Conservation (phyloP, 352 stramenopile genomes). For the Phytophthora pseudosyringae region DNA sequence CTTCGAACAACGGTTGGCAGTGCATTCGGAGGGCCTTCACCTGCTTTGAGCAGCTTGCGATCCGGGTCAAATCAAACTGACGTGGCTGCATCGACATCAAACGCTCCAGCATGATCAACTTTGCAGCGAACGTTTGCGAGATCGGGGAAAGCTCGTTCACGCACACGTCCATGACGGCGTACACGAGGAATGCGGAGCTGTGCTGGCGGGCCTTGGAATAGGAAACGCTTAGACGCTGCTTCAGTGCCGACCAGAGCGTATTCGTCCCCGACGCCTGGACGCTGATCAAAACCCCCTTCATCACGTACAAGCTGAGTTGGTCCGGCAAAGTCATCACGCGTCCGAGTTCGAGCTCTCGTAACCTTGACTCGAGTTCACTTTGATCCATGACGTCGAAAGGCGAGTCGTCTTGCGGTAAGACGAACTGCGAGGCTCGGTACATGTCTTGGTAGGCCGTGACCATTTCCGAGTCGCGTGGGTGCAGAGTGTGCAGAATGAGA, state of each 20-base stretch:
- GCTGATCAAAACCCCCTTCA: neutral
- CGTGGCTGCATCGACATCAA: too few species aligned
- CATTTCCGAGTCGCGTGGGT: neutral
- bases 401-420: neutral
- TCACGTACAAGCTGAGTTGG: neutral
- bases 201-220: neutral
- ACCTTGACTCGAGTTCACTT: neutral
- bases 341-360: neutral
- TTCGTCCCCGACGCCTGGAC: neutral
- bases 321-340: neutral
- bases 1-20: slow-evolving; percentile 22
- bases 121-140: too few species aligned
- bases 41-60: too few species aligned
- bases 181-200: neutral
- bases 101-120: too few species aligned
- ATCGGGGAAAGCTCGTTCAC: neutral
- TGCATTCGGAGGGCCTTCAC: too few species aligned
- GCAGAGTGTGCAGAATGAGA: neutral
- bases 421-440: neutral
- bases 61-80: too few species aligned
- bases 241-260: neutral
- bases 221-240: neutral
- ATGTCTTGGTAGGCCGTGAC: neutral
- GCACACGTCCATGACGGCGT: neutral
- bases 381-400: neutral